A percentile compares a stretch with the other conserved stretches of the same genome.
phyloP scores from a whole-genome alignment of 2,329 filamentous ascomycete species.

The Beauveria sp. region DNA sequence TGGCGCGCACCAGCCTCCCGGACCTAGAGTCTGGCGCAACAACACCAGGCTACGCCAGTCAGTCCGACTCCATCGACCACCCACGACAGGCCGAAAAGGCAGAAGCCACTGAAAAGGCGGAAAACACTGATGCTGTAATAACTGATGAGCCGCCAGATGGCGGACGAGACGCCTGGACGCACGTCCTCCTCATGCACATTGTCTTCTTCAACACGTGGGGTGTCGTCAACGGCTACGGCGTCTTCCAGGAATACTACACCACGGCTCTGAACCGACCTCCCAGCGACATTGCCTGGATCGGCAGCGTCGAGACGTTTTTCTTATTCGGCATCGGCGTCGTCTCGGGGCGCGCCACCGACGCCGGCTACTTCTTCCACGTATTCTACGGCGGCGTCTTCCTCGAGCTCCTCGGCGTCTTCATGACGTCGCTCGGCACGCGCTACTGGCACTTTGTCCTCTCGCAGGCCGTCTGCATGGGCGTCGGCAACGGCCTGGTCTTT shows the following conservation, averaged over 20 bases:
- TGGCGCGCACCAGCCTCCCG: not conserved
- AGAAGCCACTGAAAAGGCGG: no score
- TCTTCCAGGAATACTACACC: slow-evolving; percentile 39
- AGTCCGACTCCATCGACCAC: not conserved
- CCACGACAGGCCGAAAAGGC: not conserved
- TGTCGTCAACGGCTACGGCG: slow-evolving; percentile 37
- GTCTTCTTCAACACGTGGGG: slow-evolving; percentile 38
- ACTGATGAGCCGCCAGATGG: slow-evolving; percentile 12
- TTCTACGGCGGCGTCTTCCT: slow-evolving; percentile 30
- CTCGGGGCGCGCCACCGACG: slow-evolving; percentile 36
- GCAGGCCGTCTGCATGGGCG: slow-evolving; percentile 39
- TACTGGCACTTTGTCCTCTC: slow-evolving; percentile 45
- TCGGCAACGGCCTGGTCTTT: slow-evolving; percentile 49
- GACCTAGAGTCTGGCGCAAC: slow-evolving; percentile 4
- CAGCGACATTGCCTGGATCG: slow-evolving; percentile 37
- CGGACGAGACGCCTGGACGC: slow-evolving; percentile 21
- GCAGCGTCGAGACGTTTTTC: slow-evolving; percentile 35
- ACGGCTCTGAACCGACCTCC: slow-evolving; percentile 23
- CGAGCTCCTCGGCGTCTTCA: slow-evolving; percentile 37
- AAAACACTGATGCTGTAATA: not conserved
- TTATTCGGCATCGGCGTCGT: slow-evolving; percentile 33
- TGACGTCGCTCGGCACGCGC: slow-evolving; percentile 29
- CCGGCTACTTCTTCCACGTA: slow-evolving; percentile 31
- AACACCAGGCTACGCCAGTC: not conserved
- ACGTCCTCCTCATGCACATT: slow-evolving; percentile 27